phyloP scores from a whole-genome alignment of 2,329 filamentous ascomycete species.

The Alternaria panax region DNA sequence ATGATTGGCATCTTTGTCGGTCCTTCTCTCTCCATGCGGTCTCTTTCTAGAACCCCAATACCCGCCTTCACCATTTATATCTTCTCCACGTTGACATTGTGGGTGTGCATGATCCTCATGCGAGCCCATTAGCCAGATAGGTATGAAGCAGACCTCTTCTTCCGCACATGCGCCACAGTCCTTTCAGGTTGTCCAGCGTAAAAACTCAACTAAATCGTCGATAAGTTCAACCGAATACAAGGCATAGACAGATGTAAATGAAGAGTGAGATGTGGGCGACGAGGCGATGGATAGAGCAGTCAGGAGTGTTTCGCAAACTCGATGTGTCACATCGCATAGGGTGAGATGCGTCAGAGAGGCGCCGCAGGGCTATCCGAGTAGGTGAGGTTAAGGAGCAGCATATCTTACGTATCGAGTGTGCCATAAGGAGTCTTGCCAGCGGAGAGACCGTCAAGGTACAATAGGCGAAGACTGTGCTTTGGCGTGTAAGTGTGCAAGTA shows the following conservation, averaged over 20 bases:
- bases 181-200: constrained; percentile 69
- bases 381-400: constrained; percentile 60
- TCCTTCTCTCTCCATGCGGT: background rate
- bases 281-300: constrained; percentile 27
- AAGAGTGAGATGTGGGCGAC: constrained; percentile 10
- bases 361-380: constrained; percentile 33
- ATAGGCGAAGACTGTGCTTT: constrained; percentile 63
- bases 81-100: constrained; percentile 44
- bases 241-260: background rate
- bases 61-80: constrained; percentile 17
- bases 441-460: constrained; percentile 75
- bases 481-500: constrained; percentile 73
- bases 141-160: constrained; percentile 66
- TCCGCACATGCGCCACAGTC: constrained; percentile 61
- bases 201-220: constrained; percentile 55
- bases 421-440: constrained; percentile 71
- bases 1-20: background rate
- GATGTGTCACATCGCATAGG: constrained; percentile 37
- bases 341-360: constrained; percentile 41
- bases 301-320: constrained; percentile 47
- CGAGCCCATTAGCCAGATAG: constrained; percentile 68
- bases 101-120: constrained; percentile 63
- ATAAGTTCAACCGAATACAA: constrained; percentile 44
- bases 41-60: constrained; percentile 32
- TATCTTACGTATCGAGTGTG: constrained; percentile 72